Conservation (phyloP, 139 green algal species). For the Micractinium conductrix region DNA sequence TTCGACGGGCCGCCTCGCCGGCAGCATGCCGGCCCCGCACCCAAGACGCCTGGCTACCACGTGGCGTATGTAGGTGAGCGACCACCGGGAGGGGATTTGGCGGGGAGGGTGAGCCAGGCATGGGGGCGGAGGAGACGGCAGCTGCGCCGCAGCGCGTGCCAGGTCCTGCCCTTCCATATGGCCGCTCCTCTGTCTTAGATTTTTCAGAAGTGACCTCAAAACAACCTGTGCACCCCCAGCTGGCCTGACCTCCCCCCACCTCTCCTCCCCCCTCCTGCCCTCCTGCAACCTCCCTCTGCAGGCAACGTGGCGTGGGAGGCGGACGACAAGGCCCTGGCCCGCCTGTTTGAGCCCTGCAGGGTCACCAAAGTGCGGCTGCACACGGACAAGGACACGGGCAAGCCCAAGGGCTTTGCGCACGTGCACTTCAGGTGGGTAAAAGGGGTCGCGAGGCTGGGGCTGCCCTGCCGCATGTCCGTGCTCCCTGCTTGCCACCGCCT, state of each 20-base stretch:
- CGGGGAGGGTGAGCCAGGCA: background rate
- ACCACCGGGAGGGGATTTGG: background rate
- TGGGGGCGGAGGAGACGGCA: too few species aligned
- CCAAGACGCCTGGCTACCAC: conserved; percentile 78
- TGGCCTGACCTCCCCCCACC: background rate
- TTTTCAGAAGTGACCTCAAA: too few species aligned
- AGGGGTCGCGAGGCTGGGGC: too few species aligned
- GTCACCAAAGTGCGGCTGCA: conserved; percentile 76
- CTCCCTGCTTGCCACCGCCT: too few species aligned
- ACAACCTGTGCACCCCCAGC: too few species aligned
- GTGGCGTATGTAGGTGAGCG: conserved; percentile 71
- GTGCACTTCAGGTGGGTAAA: conserved; percentile 75
- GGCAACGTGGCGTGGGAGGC: conserved; percentile 84
- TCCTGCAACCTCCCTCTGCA: too few species aligned
- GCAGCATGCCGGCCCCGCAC: conserved; percentile 11
- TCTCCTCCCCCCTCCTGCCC: background rate
- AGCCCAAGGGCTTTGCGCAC: conserved; percentile 87
- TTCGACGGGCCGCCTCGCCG: background rate
- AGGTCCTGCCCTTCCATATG: too few species aligned
- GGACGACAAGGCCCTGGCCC: conserved; percentile 52
- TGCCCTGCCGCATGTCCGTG: too few species aligned
- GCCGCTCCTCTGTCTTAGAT: too few species aligned
- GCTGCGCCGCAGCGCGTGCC: too few species aligned
- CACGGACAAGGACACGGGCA: conserved; percentile 79
- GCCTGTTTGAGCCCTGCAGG: conserved; percentile 70